These are phyloP conservation scores for Boehmeria nivea DNA, from an alignment of 306 rosid genomes.

Conservation along the genomic window DNA sequence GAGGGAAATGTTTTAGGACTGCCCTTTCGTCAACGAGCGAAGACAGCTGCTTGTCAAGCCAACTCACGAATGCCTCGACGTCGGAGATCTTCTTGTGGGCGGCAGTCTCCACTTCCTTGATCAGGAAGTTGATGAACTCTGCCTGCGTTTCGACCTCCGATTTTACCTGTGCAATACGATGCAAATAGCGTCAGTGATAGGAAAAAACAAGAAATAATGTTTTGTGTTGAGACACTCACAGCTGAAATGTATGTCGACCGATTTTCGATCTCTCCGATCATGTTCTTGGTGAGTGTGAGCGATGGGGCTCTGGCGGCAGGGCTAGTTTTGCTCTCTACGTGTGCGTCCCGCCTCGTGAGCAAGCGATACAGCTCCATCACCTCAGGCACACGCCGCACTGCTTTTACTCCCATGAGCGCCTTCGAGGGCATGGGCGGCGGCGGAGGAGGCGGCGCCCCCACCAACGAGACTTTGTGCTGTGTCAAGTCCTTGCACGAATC, in stretches of 20 bases:
- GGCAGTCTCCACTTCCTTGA: slow-evolving; percentile 55
- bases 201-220: too few species aligned
- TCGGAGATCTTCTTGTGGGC: slow-evolving; percentile 47
- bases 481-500: slow-evolving; percentile 38
- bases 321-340: slow-evolving; percentile 43
- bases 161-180: slow-evolving; percentile 60
- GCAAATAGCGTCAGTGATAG: too few species aligned
- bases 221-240: slow-evolving; percentile 67
- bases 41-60: slow-evolving; percentile 74
- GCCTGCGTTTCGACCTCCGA: slow-evolving; percentile 75
- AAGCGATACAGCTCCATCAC: slow-evolving; percentile 77
- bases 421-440: slow-evolving; percentile 81
- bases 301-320: slow-evolving; percentile 47
- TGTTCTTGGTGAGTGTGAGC: slow-evolving; percentile 70
- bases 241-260: slow-evolving; percentile 69
- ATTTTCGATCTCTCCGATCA: slow-evolving; percentile 95
- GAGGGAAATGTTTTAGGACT: slow-evolving; percentile 74
- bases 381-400: slow-evolving; percentile 86
- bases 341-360: slow-evolving; percentile 61
- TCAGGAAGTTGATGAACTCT: slow-evolving; percentile 54
- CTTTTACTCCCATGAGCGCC: slow-evolving; percentile 41
- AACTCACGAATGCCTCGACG: slow-evolving; percentile 67
- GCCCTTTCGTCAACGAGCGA: slow-evolving; percentile 81
- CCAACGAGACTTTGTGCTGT: slow-evolving; percentile 29
- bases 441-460: slow-evolving; percentile 69